These are phyloP conservation scores for Waltergamsia citrina DNA, from an alignment of 2,329 filamentous ascomycete genomes.

Conservation along the genomic window DNA sequence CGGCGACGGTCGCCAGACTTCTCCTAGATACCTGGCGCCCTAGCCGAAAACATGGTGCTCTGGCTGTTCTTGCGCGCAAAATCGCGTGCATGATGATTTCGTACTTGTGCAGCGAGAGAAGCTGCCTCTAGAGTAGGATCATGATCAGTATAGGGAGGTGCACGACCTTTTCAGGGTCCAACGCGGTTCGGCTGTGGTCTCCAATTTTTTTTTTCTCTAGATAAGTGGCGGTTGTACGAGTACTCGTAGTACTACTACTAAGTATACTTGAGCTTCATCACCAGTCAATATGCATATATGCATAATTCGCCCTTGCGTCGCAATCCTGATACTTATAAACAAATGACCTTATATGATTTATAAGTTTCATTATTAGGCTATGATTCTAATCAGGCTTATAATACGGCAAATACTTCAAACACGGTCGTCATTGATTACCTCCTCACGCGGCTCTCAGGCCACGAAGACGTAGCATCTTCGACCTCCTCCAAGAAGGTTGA, in stretches of 20 bases:
- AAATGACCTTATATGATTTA: background rate
- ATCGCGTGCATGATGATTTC: conserved; percentile 2
- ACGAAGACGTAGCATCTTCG: conserved; percentile 75
- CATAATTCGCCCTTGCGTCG: no score
- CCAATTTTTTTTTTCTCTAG: no score
- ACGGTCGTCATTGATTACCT: background rate
- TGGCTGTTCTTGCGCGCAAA: background rate
- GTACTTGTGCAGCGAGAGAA: no score
- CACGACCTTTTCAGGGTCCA: no score
- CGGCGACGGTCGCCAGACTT: conserved; percentile 5
- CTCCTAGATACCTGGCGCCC: background rate
- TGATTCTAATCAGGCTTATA: background rate
- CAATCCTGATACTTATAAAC: no score
- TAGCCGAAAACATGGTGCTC: background rate
- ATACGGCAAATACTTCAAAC: background rate
- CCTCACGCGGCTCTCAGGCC: conserved; percentile 55
- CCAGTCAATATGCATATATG: no score
- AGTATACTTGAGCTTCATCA: no score
- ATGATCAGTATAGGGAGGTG: no score
- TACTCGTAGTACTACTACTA: no score
- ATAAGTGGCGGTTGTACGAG: no score
- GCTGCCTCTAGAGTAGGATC: no score
- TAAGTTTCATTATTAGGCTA: background rate
- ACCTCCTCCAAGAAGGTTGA: conserved; percentile 84
- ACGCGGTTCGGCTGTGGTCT: no score